Conservation (phyloP, 2,329 filamentous ascomycete species). For the Aspergillus quadrilineatus region DNA sequence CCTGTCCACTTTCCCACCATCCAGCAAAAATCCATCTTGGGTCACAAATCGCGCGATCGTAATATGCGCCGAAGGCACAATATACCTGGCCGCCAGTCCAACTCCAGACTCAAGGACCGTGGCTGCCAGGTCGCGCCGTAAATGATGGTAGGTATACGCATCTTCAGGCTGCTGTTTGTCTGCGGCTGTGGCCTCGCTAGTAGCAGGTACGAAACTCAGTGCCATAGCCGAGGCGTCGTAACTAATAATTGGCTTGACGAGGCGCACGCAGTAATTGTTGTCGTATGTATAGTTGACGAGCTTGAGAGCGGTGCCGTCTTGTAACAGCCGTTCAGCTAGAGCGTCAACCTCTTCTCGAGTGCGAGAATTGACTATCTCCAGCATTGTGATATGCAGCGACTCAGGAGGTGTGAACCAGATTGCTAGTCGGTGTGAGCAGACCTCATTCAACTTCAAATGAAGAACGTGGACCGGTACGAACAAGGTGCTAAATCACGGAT, state of each 20-base stretch:
- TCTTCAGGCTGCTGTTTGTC: constrained; percentile 50
- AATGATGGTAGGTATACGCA: constrained; percentile 82
- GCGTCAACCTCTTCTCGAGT: constrained; percentile 66
- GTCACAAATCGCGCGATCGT: constrained; percentile 80
- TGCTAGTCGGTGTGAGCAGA: constrained; percentile 46
- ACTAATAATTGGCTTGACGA: constrained; percentile 79
- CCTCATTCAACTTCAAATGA: no score
- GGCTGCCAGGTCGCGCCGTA: constrained; percentile 74
- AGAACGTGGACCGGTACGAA: constrained; percentile 45
- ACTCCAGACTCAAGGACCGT: constrained; percentile 62
- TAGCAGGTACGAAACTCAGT: constrained; percentile 79
- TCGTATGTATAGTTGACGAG: constrained; percentile 66
- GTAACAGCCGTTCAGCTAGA: constrained; percentile 59
- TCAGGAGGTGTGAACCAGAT: constrained; percentile 83
- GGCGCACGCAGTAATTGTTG: constrained; percentile 64
- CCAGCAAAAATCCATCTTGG: constrained; percentile 55
- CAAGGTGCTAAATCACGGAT: constrained; percentile 66
- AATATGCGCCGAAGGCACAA: constrained; percentile 85
- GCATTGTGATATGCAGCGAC: constrained; percentile 77
- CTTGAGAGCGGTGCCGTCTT: constrained; percentile 49
- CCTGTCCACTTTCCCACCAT: constrained; percentile 37
- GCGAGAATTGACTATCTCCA: constrained; percentile 81
- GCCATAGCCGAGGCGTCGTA: constrained; percentile 85
- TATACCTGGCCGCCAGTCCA: constrained; percentile 74
- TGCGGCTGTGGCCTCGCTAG: constrained; percentile 53